Evolutionary conservation across 768 basidiomycete species (phyloP), one percentile per base, ranked within the genome.

Genomic region (Nidula microcarpa): DNA sequence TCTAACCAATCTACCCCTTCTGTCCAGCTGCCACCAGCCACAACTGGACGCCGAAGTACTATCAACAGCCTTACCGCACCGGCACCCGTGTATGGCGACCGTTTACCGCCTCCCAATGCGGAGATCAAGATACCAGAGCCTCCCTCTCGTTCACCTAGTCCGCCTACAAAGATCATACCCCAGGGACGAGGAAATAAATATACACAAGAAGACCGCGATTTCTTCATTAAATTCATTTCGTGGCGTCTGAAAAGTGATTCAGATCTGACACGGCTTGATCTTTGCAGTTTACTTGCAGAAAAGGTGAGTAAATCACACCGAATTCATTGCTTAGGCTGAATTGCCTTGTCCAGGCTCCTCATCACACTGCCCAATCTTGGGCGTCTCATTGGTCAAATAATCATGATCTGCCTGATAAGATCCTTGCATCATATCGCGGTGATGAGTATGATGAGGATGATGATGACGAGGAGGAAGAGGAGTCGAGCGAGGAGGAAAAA

Each of bases 101-200:
- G 74, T 49, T 65, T 86, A 33, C 82, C 84, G 47, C 73, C 83
- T 5, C 84, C 85, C n/a, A 79, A 86, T 60, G 73, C 80, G 46
- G 78, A 82, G 46, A 70, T 86, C 51, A 77, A 73, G 56, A 71
- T 85, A 33, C 87, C 86, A 5, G 72, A 74, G 6, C 82, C 85
- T 11, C 86, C 87, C 1, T 82, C 82, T 17, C 81, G 85, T 45
- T 82, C 84, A n/a, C 88, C 88, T 1, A 81, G 75, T 2, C 87
- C 88, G 18, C 88, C 87, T 6, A 76, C 74, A 7, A 65, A 65
- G 52, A 62, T 84, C 30, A 70, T 84, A 51, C 73, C 70, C 37
- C 68, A 67, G 50, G 75, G 72, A 10, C 67, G 76, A 52, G 85
- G 86, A 47, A 78, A 86, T 56, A 82, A 69, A 64, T 90, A 84